Conservation (phyloP, 768 basidiomycete genomes). For the Mrakia hoshinonis region DNA sequence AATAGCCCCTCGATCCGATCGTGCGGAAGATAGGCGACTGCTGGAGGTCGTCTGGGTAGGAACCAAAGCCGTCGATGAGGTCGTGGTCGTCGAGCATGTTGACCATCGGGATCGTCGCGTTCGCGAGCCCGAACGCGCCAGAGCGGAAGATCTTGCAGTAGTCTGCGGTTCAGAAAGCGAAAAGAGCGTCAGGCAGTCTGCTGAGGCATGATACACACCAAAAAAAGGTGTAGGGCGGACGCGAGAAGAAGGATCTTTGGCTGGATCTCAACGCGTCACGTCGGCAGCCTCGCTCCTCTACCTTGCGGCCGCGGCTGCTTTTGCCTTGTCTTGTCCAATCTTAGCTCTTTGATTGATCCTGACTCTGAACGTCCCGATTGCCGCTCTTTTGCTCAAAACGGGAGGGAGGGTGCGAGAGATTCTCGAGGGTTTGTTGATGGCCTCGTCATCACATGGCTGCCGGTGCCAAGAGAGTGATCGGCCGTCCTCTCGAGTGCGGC, state of each 20-base stretch:
- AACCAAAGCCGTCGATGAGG: conserved; percentile 47
- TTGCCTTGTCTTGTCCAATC: no score
- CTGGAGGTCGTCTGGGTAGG: conserved; percentile 58
- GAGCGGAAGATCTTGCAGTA: conserved; percentile 78
- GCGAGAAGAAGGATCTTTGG: conserved; percentile 49
- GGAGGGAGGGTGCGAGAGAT: no score
- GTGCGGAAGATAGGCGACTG: conserved; percentile 59
- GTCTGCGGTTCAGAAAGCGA: conserved; percentile 55
- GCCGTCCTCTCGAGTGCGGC: no score
- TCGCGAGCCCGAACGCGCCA: conserved; percentile 83
- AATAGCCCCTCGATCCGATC: conserved; percentile 81
- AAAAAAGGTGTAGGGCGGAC: not conserved
- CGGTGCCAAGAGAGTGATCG: no score
- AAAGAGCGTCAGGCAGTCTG: not conserved
- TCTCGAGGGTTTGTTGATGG: no score
- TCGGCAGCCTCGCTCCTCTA: no score
- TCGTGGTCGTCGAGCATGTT: conserved; percentile 29
- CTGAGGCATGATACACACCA: not conserved
- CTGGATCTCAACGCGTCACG: no score
- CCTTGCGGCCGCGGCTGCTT: no score
- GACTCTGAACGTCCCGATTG: no score
- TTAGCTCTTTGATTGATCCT: no score
- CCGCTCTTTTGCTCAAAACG: no score
- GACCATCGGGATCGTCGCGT: conserved; percentile 69
- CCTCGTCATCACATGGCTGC: no score